A percentile compares a stretch with the other conserved stretches of the same genome.
phyloP scores from a whole-genome alignment of 1,284 basidiomycete genomes.

The Acaromyces ingoldii region DNA sequence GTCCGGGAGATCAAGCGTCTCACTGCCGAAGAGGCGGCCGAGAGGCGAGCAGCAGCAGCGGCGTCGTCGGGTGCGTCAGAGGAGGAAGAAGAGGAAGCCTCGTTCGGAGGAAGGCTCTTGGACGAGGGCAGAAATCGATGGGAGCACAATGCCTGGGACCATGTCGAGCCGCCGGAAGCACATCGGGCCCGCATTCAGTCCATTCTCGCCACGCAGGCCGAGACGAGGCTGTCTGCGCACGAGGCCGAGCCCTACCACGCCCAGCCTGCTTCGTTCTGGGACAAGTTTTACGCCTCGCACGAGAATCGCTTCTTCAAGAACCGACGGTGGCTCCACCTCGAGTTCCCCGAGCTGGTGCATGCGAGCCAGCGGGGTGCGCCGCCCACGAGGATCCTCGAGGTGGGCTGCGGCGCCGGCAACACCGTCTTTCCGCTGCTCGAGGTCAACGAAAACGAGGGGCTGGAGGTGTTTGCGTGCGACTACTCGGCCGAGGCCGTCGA shows the following conservation, averaged over 20 bases:
- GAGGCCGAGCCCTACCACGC: constrained; percentile 25
- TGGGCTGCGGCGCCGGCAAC: constrained; percentile 65
- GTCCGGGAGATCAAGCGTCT: neutral
- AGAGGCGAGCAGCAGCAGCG: no score
- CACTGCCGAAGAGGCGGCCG: constrained; percentile 1
- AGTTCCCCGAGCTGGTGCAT: constrained; percentile 46
- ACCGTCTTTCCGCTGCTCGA: constrained; percentile 83
- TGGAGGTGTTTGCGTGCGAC: constrained; percentile 77
- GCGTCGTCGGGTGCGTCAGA: neutral
- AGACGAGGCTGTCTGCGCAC: neutral
- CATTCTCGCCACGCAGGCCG: constrained; percentile 1
- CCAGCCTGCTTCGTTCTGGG: constrained; percentile 37
- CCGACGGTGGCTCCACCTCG: constrained; percentile 44
- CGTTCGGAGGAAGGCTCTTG: neutral
- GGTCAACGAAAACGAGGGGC: constrained; percentile 73
- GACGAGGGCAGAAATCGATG: constrained; percentile 5
- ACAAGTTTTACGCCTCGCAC: constrained; percentile 42
- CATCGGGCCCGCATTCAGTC: constrained; percentile 1
- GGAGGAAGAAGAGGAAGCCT: neutral
- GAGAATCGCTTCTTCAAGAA: constrained; percentile 50
- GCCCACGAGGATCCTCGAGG: constrained; percentile 35
- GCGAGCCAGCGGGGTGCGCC: constrained; percentile 18
- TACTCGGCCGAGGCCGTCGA: constrained; percentile 84
- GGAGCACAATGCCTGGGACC: constrained; percentile 8
- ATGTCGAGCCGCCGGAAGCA: constrained; percentile 4